phyloP scores from a whole-genome alignment of 176 grass and related monocot species.

The Saccharum spontaneum region DNA sequence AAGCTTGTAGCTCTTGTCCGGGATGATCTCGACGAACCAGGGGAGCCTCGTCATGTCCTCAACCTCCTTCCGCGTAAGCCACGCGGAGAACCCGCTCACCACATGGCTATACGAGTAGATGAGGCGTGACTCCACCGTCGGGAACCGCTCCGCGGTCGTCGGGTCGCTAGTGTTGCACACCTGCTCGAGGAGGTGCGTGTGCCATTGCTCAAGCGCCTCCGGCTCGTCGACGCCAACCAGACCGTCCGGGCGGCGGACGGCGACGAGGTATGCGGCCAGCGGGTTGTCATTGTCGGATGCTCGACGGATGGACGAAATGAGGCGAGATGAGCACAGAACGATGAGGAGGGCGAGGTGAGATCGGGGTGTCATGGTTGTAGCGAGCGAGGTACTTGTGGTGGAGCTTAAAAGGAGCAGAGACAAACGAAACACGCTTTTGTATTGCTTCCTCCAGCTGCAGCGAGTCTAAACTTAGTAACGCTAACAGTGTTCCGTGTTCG shows the following conservation, averaged over 20 bases:
- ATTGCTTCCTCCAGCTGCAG: not conserved
- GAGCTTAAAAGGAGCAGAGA: not conserved
- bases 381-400: not conserved
- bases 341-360: not conserved
- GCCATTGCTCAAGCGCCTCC: not conserved
- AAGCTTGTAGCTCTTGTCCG: slow-evolving; percentile 33
- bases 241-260: slow-evolving; percentile 11
- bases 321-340: not conserved
- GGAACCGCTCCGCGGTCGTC: not conserved
- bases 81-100: slow-evolving; percentile 52
- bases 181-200: slow-evolving; percentile 28
- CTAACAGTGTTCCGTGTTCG: not conserved
- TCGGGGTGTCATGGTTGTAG: not conserved
- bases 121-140: slow-evolving; percentile 31
- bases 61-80: slow-evolving; percentile 37
- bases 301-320: slow-evolving; percentile 15
- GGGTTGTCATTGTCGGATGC: not conserved
- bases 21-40: slow-evolving; percentile 44
- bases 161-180: slow-evolving; percentile 22
- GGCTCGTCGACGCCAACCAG: not conserved
- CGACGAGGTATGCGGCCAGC: slow-evolving; percentile 28
- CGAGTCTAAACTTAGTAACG: slow-evolving; percentile 4
- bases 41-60: slow-evolving; percentile 5
- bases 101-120: slow-evolving; percentile 51
- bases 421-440: not conserved